These are phyloP conservation scores for Trametes cubensis DNA, from an alignment of 768 basidiomycete species.

Conservation along the genomic window DNA sequence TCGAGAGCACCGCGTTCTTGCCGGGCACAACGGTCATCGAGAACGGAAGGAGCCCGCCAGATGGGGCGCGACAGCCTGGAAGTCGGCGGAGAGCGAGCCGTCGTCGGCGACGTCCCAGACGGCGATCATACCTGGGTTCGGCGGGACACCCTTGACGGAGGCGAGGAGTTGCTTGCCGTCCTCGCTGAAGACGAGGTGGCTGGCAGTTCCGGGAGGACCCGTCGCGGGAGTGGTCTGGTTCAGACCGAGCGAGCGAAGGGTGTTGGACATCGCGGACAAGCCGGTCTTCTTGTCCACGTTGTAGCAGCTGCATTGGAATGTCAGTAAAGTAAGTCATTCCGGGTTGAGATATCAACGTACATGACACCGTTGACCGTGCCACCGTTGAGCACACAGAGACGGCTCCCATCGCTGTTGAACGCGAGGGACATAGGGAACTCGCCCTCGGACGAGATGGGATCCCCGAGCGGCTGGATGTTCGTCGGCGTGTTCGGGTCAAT, in stretches of 20 bases:
- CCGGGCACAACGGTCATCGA: constrained; percentile 42
- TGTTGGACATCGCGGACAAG: constrained; percentile 43
- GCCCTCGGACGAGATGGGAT: constrained; percentile 30
- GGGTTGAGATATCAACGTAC: constrained; percentile 21
- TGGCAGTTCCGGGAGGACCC: constrained; percentile 48
- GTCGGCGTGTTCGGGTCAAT: constrained; percentile 31
- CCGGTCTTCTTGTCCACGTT: constrained; percentile 45
- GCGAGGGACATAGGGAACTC: constrained; percentile 35
- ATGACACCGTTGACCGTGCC: constrained; percentile 47
- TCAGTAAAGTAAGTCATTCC: background rate
- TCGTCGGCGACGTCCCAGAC: constrained; percentile 49
- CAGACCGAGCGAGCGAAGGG: constrained; percentile 45
- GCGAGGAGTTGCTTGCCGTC: constrained; percentile 48
- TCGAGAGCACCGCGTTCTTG: constrained; percentile 34
- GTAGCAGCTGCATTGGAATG: constrained; percentile 41
- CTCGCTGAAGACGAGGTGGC: constrained; percentile 51
- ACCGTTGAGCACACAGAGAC: constrained; percentile 41
- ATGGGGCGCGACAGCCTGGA: constrained; percentile 40
- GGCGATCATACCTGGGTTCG: constrained; percentile 51
- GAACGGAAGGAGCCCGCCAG: constrained; percentile 52
- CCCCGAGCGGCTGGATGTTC: constrained; percentile 27
- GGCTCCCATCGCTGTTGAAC: constrained; percentile 21
- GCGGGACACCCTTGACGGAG: constrained; percentile 52
- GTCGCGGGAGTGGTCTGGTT: constrained; percentile 56
- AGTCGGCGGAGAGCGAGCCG: constrained; percentile 48